Evolutionary conservation across 768 basidiomycete genomes (phyloP).

Genomic region (Hygrophorus russula): DNA sequence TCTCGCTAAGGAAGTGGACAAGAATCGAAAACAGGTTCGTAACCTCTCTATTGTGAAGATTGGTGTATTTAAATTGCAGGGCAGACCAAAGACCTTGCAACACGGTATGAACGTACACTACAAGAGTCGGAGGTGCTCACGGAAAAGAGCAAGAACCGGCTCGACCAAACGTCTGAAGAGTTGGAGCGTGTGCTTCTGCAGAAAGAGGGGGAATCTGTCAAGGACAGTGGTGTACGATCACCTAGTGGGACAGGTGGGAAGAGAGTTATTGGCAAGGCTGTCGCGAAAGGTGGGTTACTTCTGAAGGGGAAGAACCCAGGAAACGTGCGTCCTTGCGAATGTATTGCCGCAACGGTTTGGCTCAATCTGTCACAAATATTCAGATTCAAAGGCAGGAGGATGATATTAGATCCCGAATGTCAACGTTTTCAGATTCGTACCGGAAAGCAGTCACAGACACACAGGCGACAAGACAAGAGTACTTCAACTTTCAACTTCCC

Average conservation of each 20-base stretch:
- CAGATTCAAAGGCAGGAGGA: constrained; percentile 92
- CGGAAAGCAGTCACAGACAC: constrained; percentile 85
- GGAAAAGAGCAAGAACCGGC: constrained; percentile 80
- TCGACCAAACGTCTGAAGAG: constrained; percentile 88
- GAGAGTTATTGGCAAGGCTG: constrained; percentile 81
- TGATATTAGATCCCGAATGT: constrained; percentile 81
- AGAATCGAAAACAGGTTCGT: constrained; percentile 77
- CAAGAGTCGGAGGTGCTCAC: constrained; percentile 80
- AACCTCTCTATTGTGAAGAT: not conserved
- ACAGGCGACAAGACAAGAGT: constrained; percentile 88
- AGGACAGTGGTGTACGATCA: constrained; percentile 63
- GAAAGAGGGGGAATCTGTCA: constrained; percentile 90
- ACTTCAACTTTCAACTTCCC: constrained; percentile 95
- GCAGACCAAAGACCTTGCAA: constrained; percentile 86
- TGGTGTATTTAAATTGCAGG: constrained; percentile 3
- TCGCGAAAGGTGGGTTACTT: constrained; percentile 80
- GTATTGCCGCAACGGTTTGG: not conserved
- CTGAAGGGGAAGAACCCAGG: constrained; percentile 90
- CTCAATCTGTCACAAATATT: not conserved
- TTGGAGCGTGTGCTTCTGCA: constrained; percentile 84
- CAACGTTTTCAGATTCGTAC: constrained; percentile 77
- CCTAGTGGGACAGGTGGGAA: constrained; percentile 56
- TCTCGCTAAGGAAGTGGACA: constrained; percentile 87
- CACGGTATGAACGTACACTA: constrained; percentile 77
- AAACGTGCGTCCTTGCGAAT: constrained; percentile 37